Percentiles rank a stretch among this genome's conserved stretches.
phyloP scores from a whole-genome alignment of 257 asterid genomes.

The Solanum pinnatisectum region DNA sequence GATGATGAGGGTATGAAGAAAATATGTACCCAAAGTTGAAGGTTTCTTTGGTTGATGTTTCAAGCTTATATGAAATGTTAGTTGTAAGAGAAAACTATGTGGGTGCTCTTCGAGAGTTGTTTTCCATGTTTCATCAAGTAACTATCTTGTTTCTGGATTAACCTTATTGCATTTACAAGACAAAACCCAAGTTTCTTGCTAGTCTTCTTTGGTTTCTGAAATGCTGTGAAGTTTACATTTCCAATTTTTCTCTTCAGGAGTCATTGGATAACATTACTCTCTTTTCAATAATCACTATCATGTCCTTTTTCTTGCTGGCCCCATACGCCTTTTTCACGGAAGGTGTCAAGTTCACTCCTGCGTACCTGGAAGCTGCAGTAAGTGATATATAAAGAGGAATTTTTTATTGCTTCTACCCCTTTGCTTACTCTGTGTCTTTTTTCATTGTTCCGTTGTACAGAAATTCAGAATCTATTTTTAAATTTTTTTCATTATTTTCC shows the following conservation, averaged over 20 bases:
- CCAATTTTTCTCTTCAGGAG: constrained; percentile 17
- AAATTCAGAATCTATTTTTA: background rate
- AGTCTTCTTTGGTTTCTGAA: background rate
- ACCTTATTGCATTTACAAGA: background rate
- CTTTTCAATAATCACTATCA: constrained; percentile 42
- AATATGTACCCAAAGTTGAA: background rate
- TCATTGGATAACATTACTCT: constrained; percentile 48
- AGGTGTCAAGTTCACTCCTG: constrained; percentile 60
- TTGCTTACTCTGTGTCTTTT: background rate
- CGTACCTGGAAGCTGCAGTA: constrained; percentile 66
- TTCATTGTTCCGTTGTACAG: background rate
- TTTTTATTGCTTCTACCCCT: background rate
- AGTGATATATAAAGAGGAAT: constrained; percentile 13
- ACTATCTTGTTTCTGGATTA: background rate
- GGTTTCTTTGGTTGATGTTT: background rate
- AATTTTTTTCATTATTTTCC: background rate
- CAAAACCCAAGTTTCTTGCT: background rate
- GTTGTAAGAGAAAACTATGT: background rate
- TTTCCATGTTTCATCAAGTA: background rate
- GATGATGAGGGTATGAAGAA: background rate
- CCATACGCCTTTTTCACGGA: constrained; percentile 33
- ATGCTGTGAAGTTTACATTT: constrained; percentile 7
- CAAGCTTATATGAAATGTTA: background rate
- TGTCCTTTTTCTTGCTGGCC: constrained; percentile 45
- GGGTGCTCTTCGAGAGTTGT: background rate